These are phyloP conservation scores for Wickerhamomyces rabaulensis DNA, from an alignment of 805 yeast genomes.

Conservation along the genomic window DNA sequence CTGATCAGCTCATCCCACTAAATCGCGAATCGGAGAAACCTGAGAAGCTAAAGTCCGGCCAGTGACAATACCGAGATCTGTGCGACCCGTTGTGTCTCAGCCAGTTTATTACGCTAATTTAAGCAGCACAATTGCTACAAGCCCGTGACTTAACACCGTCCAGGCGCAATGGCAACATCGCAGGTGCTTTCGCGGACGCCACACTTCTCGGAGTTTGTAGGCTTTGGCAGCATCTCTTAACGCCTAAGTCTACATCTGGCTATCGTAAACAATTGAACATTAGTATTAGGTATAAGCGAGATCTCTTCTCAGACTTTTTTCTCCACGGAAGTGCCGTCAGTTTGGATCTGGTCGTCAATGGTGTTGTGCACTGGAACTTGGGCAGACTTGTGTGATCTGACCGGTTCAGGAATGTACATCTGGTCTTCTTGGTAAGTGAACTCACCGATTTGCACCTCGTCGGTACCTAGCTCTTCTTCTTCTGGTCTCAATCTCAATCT, in stretches of 20 bases:
- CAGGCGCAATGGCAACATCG: no score
- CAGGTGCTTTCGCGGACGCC: neutral
- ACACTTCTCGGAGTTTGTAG: neutral
- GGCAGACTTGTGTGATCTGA: slow-evolving; percentile 48
- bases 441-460: slow-evolving; percentile 87
- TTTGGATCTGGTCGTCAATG: slow-evolving; percentile 31
- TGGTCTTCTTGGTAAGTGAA: slow-evolving; percentile 65
- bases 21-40: neutral
- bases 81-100: no score
- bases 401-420: slow-evolving; percentile 71
- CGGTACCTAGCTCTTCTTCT: slow-evolving; percentile 85
- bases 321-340: slow-evolving; percentile 17
- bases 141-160: no score
- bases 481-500: slow-evolving; percentile 80
- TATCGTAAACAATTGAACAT: neutral
- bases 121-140: no score
- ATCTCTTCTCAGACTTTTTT: neutral
- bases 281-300: neutral
- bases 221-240: no score
- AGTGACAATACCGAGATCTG: no score
- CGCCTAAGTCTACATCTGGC: no score
- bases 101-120: no score
- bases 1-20: neutral
- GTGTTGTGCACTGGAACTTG: slow-evolving; percentile 22
- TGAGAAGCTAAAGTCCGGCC: neutral